Conservation (phyloP, 805 yeast species). For the Candida pini region DNA sequence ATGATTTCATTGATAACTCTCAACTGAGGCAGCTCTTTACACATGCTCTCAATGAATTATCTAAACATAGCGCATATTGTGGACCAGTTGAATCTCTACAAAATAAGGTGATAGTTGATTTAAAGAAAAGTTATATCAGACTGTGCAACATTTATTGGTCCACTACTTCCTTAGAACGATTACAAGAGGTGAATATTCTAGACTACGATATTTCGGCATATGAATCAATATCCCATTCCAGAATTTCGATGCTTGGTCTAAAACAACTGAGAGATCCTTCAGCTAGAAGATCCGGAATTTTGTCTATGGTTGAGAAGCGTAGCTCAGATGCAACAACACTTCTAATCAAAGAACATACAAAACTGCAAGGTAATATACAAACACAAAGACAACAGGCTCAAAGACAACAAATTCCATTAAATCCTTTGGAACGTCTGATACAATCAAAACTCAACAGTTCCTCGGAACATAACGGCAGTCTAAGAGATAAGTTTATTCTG, state of each 20-base stretch:
- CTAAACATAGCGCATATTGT: conserved; percentile 19
- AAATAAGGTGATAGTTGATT: conserved; percentile 26
- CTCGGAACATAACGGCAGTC: not conserved
- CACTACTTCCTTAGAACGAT: conserved; percentile 19
- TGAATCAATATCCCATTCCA: conserved; percentile 23
- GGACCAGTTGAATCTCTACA: conserved; percentile 14
- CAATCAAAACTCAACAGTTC: too few species aligned
- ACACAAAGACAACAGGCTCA: too few species aligned
- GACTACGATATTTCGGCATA: conserved; percentile 20
- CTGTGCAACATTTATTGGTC: conserved; percentile 30
- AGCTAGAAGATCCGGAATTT: conserved; percentile 35
- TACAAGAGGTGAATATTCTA: conserved; percentile 16
- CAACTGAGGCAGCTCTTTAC: conserved; percentile 42
- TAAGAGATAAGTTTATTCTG: conserved; percentile 19
- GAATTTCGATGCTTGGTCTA: conserved; percentile 34
- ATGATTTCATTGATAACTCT: conserved; percentile 63
- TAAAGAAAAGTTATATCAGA: conserved; percentile 29
- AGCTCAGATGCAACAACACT: conserved; percentile 21
- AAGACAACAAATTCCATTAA: conserved; percentile 2
- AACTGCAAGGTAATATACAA: too few species aligned
- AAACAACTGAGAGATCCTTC: conserved; percentile 34
- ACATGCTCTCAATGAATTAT: conserved; percentile 35
- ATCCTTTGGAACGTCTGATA: conserved; percentile 5
- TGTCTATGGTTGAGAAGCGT: conserved; percentile 29
- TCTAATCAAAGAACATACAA: conserved; percentile 14